These are phyloP conservation scores for Saitoella complicata DNA, from an alignment of 805 yeast genomes.

Conservation along the genomic window DNA sequence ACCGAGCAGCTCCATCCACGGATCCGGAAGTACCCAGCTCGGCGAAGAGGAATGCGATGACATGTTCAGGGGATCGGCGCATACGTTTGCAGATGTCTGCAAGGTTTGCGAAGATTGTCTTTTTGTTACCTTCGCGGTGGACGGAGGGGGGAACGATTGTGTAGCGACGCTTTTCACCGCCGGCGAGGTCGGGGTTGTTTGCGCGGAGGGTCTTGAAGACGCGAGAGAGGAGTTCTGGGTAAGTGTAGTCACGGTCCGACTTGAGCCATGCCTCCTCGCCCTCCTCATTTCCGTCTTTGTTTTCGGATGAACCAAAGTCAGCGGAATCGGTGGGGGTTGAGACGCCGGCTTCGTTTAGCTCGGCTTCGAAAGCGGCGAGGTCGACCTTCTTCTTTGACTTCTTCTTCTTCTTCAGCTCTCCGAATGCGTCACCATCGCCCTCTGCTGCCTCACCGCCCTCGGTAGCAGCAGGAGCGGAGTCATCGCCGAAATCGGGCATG, in stretches of 20 bases:
- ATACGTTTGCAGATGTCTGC: conserved; percentile 86
- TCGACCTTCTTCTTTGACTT: conserved; percentile 53
- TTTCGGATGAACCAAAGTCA: conserved; percentile 17
- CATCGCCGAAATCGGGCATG: conserved; percentile 19
- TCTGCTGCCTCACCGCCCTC: conserved; percentile 8
- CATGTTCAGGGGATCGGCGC: conserved; percentile 94
- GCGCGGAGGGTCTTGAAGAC: conserved; percentile 74
- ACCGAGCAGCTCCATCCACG: conserved; percentile 92
- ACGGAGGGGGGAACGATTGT: conserved; percentile 96
- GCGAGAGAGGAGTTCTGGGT: conserved; percentile 61
- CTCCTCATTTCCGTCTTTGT: conserved; percentile 8
- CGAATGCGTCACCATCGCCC: conserved; percentile 17
- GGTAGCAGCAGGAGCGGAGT: conserved; percentile 13
- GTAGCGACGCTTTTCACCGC: conserved; percentile 82
- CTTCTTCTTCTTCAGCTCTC: conserved; percentile 54
- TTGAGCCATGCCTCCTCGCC: conserved; percentile 14
- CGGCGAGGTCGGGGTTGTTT: conserved; percentile 96
- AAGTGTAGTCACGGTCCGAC: conserved; percentile 46
- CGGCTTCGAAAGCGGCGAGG: conserved; percentile 72
- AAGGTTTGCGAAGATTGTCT: conserved; percentile 89
- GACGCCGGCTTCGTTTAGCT: conserved; percentile 36
- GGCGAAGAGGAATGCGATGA: conserved; percentile 90
- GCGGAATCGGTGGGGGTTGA: conserved; percentile 15
- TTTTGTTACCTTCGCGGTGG: conserved; percentile 92
- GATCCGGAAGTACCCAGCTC: conserved; percentile 99